phyloP scores from a whole-genome alignment of 179 eudicot genomes.

The Beta lomatogona region DNA sequence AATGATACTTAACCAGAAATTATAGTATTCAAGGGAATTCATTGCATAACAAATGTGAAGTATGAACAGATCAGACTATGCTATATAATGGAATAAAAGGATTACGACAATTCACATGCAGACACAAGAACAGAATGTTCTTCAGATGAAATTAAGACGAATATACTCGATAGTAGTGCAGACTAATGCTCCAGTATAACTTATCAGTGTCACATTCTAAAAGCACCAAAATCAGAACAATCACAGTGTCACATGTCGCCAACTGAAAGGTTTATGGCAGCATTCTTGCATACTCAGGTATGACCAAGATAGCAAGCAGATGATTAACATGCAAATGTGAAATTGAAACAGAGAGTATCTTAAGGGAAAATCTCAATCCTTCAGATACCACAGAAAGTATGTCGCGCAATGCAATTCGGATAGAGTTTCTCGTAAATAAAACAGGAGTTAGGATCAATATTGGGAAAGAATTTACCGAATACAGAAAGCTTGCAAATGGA shows the following conservation, averaged over 20 bases:
- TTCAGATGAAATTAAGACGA: background rate
- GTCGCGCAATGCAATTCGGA: background rate
- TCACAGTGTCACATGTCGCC: background rate
- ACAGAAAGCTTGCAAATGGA: conserved; percentile 80
- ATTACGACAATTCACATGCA: no score
- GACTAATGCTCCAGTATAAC: background rate
- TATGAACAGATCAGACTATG: no score
- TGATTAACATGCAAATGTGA: background rate
- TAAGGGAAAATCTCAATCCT: background rate
- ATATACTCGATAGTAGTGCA: background rate
- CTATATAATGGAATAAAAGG: no score
- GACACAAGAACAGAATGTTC: background rate
- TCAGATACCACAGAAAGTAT: background rate
- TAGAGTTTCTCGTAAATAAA: background rate
- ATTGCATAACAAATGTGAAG: no score
- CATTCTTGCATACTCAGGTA: background rate
- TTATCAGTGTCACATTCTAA: background rate
- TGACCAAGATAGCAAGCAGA: background rate
- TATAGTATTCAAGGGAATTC: no score
- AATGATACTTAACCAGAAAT: no score
- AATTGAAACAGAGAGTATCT: background rate
- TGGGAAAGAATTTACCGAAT: conserved; percentile 49
- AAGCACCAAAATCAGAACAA: background rate
- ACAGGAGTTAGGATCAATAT: conserved; percentile 4
- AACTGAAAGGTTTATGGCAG: background rate